Percentiles rank a stretch among this genome's conserved stretches.
Evolutionary conservation across 1,284 basidiomycete species (phyloP).

Genomic region (Marasmius oreades): DNA sequence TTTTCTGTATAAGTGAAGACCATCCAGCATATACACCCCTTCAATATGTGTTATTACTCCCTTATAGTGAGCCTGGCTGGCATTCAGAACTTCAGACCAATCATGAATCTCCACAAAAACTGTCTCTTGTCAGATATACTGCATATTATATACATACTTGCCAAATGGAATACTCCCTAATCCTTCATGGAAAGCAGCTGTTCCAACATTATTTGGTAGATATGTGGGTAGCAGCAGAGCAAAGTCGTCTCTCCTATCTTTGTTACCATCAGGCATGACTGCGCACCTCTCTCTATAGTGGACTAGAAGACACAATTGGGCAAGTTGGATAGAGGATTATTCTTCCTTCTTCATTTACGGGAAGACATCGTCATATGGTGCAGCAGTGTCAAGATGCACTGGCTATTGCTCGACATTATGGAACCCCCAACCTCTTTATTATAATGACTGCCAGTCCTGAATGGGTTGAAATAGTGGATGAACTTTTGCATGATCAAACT

Average conservation of each 20-base stretch:
- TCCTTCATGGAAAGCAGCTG: slow-evolving; percentile 10
- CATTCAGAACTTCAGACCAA: too few species aligned
- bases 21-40: too few species aligned
- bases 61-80: too few species aligned
- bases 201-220: too few species aligned
- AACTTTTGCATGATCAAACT: slow-evolving; percentile 32
- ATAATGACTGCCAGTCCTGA: slow-evolving; percentile 44
- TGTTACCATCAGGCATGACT: slow-evolving; percentile 27
- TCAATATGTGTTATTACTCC: too few species aligned
- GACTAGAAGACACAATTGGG: slow-evolving; percentile 26
- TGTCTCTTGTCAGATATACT: too few species aligned
- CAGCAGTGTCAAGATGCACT: slow-evolving; percentile 42
- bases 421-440: slow-evolving; percentile 38
- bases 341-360: slow-evolving; percentile 36
- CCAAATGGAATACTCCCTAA: background rate
- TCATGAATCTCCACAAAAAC: too few species aligned
- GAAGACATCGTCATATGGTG: slow-evolving; percentile 36
- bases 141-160: slow-evolving; percentile 1
- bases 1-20: too few species aligned
- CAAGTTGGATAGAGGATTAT: slow-evolving; percentile 28
- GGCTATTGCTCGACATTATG: slow-evolving; percentile 30
- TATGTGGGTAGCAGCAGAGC: slow-evolving; percentile 27
- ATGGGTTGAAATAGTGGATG: slow-evolving; percentile 36
- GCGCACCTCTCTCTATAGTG: slow-evolving; percentile 27
- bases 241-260: slow-evolving; percentile 18